Conservation (phyloP, 495 filamentous ascomycete species). For the Aspergillus olivimuriae region DNA sequence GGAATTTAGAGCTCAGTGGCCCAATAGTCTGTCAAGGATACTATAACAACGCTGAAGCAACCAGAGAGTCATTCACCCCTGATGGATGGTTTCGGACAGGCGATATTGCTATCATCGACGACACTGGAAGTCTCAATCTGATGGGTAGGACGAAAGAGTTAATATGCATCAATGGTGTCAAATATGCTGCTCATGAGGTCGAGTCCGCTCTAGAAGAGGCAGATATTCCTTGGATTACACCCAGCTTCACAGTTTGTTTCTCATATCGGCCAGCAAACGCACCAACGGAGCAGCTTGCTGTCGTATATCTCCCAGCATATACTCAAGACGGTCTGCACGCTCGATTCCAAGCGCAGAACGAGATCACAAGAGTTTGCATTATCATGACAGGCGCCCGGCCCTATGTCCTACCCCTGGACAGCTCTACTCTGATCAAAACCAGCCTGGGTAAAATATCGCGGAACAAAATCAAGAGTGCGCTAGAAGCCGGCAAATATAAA, state of each 20-base stretch:
- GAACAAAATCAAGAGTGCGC: background rate
- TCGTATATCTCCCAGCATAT: slow-evolving; percentile 26
- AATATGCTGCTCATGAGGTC: slow-evolving; percentile 35
- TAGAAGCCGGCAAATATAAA: background rate
- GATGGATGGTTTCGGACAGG: slow-evolving; percentile 86
- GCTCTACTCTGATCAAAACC: background rate
- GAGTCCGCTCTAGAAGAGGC: slow-evolving; percentile 38
- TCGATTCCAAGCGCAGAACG: slow-evolving; percentile 4
- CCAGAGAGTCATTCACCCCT: slow-evolving; percentile 55
- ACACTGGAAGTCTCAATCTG: slow-evolving; percentile 50
- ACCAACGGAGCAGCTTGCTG: slow-evolving; percentile 28
- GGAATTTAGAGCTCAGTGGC: slow-evolving; percentile 18
- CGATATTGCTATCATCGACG: slow-evolving; percentile 59
- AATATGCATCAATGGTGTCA: slow-evolving; percentile 50
- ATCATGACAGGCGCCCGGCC: slow-evolving; percentile 10
- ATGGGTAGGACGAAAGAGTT: slow-evolving; percentile 48
- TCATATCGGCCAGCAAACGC: slow-evolving; percentile 16
- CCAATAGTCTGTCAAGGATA: slow-evolving; percentile 77
- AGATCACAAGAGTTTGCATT: slow-evolving; percentile 7
- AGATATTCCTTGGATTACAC: slow-evolving; percentile 20
- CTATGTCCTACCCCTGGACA: slow-evolving; percentile 10
- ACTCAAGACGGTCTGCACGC: slow-evolving; percentile 7
- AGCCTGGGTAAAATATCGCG: background rate
- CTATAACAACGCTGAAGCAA: slow-evolving; percentile 61
- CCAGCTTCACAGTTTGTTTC: slow-evolving; percentile 24